Evolutionary conservation across 176 grass and related monocot genomes (phyloP).

Genomic region (Microstegium vimineum): DNA sequence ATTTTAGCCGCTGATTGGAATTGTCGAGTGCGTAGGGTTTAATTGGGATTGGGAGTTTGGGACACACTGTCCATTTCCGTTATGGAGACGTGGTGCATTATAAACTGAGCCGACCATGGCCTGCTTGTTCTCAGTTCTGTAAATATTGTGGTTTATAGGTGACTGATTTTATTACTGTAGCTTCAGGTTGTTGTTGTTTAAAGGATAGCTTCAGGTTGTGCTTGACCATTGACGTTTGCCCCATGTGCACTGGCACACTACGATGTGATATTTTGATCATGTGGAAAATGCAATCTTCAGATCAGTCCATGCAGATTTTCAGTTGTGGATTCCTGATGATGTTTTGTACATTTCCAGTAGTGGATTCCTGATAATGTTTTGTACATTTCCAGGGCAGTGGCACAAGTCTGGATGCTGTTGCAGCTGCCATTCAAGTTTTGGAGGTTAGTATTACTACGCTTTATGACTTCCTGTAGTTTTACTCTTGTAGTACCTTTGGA

Average conservation of each 20-base stretch:
- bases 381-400: conserved; percentile 46
- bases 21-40: not conserved
- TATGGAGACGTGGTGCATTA: not conserved
- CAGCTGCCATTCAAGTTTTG: conserved; percentile 77
- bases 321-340: conserved; percentile 12
- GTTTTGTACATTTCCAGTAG: not conserved
- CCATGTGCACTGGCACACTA: not conserved
- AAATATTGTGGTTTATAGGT: not conserved
- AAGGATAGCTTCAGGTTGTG: not conserved
- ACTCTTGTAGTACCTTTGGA: not conserved
- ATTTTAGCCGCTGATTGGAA: not conserved
- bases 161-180: not conserved
- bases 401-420: conserved; percentile 77
- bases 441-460: conserved; percentile 45
- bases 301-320: not conserved
- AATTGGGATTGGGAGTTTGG: not conserved
- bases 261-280: not conserved
- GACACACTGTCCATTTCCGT: not conserved
- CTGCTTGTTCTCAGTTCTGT: not conserved
- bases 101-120: not conserved
- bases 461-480: not conserved
- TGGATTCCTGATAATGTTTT: conserved; percentile 19
- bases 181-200: not conserved
- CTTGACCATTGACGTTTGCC: not conserved
- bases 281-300: not conserved